Base-by-base conservation (phyloP, 805 yeast species). In the Kodamaea jinghongensis region DNA sequence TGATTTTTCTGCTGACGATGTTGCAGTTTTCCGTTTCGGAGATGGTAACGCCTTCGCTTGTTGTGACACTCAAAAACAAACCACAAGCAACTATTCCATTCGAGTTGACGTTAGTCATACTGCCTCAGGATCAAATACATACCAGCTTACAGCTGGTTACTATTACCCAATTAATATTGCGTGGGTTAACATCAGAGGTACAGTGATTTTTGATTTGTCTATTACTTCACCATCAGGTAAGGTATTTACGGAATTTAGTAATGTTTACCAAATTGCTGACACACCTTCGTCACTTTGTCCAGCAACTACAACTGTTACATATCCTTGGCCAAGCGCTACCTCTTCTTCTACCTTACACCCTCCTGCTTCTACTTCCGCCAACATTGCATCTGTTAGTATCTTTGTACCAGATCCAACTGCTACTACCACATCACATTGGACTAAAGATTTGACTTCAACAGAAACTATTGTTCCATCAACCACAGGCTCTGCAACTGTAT, bases 101-200 rank as follows among this genome's bases (percentile, higher is more conserved):
- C 8, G 23, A 8, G 23, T 20, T 20, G 23, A 20, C 8, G 5
- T 6, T 8, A 20, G 23, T 20, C 23, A 8, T 5, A 20, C 23
- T 8, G 8, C 23, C 23, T 8, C 5, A 20, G 23, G 8, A 20
- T 20, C 23, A 6, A 20, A 20, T 67, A 62, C 62, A 31, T 33
- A 20, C 23, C 5, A 20, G 28, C 36, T 33, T 23, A 20, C 29
- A 5, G 29, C 28, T n/a, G 36, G 36, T 12, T 17, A 20, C 28
- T 33, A 33, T 29, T 33, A 33, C 29, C 36, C 36, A 12, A 7
- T 33, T 7, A 17, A 11, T 12, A 15, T 33, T 33, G 36, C 8
- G 10, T 16, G 17, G 9, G 38, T 28, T 10, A 27, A 10, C 20
- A 16, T 14, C 13, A 23, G 26, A 13, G 31, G n/a, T 16, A 20